Base-by-base conservation (phyloP, 2,329 filamentous ascomycete genomes). In the Colletotrichum tofieldiae region DNA sequence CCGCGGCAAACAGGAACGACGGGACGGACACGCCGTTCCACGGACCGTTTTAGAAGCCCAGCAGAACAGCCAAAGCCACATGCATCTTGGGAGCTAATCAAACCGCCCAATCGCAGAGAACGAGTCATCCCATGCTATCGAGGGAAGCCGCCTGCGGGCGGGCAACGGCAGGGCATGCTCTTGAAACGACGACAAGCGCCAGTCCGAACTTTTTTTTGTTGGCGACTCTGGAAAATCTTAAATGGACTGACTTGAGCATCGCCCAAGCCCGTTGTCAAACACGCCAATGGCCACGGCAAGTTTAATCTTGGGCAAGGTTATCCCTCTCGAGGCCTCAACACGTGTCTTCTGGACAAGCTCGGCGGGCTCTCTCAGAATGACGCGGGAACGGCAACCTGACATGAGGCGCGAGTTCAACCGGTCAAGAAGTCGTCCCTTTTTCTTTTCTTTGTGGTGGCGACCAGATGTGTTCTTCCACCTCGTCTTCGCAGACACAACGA, bases 221-320 rank as follows among this genome's bases (percentile, higher is more conserved):
- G 35, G 35, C 35, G 35, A 37, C 35, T 8, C 35, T 35, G 52
- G 35, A 35, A 71, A 71, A 67, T 58, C 63, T 61, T 58, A 62
- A 62, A 67, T 62, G 39, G 35, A 51, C 68, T 58, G 68, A 71
- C 56, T 63, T 62, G 55, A 26, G 9, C 68, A 26, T 51, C 56
- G 37, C 56, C 68, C 63, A 58, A 56, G 63, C 26, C 55, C 55
- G 47, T 60, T 9, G 47, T 72, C 59, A 64, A 59, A 64, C 67
- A 56, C 32, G 55, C 63, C 67, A 32, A 32, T 32, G 29, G 6
- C 29, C 29, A 32, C 29, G 29, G 29, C 63, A 62, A 35, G 55
- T 43, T 60, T 37, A 54, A 60, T 35, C 32, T 26, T 29, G 29
- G 11, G 51, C 35, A n/a, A 62, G 52, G 39, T n/a, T 23, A 26